phyloP scores from a whole-genome alignment of 139 green algal genomes.

The Spirogloea muscicola region DNA sequence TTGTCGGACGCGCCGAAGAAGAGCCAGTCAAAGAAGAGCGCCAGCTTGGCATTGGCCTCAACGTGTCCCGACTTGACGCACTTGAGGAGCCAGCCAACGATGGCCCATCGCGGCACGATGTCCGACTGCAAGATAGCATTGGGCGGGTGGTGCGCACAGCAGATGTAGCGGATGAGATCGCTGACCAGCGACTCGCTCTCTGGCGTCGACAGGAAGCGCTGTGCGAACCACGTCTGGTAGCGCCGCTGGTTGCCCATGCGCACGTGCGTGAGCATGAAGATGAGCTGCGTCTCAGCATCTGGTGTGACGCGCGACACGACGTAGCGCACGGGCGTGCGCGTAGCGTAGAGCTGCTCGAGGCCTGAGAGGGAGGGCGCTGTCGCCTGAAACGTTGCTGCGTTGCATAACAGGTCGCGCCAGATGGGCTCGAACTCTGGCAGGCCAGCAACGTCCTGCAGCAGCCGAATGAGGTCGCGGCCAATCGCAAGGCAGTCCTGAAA shows the following conservation, averaged over 20 bases:
- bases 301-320: slow-evolving; percentile 36
- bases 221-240: slow-evolving; percentile 46
- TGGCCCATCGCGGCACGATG: slow-evolving; percentile 38
- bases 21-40: slow-evolving; percentile 51
- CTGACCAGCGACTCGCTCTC: slow-evolving; percentile 43
- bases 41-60: slow-evolving; percentile 44
- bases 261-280: slow-evolving; percentile 42
- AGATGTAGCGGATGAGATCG: slow-evolving; percentile 48
- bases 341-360: slow-evolving; percentile 36
- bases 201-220: slow-evolving; percentile 13
- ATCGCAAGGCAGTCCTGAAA: slow-evolving; percentile 44
- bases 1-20: slow-evolving; percentile 45
- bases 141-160: slow-evolving; percentile 37
- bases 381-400: slow-evolving; percentile 35
- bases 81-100: slow-evolving; percentile 53
- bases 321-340: slow-evolving; percentile 25
- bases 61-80: slow-evolving; percentile 34
- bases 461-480: slow-evolving; percentile 38
- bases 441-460: slow-evolving; percentile 40
- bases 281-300: slow-evolving; percentile 42
- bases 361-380: slow-evolving; percentile 31
- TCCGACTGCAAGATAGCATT: slow-evolving; percentile 47
- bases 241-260: slow-evolving; percentile 47
- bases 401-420: slow-evolving; percentile 39
- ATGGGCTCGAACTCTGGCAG: slow-evolving; percentile 47